Base-by-base conservation (phyloP, 148 eudicot species). In the Drosera capensis region DNA sequence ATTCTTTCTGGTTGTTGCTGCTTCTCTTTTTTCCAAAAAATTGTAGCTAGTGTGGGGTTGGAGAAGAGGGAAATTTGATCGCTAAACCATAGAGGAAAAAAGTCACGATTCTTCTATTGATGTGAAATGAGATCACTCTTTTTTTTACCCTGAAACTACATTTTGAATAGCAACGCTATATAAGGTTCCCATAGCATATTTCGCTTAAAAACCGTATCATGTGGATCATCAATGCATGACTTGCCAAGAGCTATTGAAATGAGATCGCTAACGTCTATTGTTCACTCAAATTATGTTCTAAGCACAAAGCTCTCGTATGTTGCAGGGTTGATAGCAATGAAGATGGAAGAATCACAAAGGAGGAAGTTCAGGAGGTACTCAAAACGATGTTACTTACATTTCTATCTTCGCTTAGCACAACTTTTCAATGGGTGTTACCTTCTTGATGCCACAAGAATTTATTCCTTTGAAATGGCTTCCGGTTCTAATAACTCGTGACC, bases 291-390 rank as follows among this genome's bases (percentile, higher is more conserved):
- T n/a, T n/a, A n/a, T n/a, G n/a, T n/a, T 28, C 9, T 3, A 3
- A 28, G 9, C 9, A 9, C 31, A 28, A 28, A 28, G 3, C 19
- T 40, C 19, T 16, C 11, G 20, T 0, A 12, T 26, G 40, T 22
- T 36, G 35, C 56, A 90, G 99, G 87, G 99, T 80, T 30, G 99
- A 90, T 60, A 63, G 73, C 51, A 90, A 90, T 45, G 95, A 59
- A 62, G 99, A 90, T 71, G 99, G 99, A 68, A 80, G 75, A 64
- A 79, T 90, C 51, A 75, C 87, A 15, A 54, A 76, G 57, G 82
- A 78, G 24, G 99, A 90, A 68, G 85, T 90, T 26, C 93, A 73
- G 45, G 95, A 90, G 99, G 99, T 85, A 67, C 30, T 22, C 21
- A 8, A 7, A 26, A 14, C 46, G 18, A 3, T 26, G 34, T 30